Percentiles rank a stretch among this genome's conserved stretches.
Conservation (phyloP, 2,329 filamentous ascomycete species). For the Didymella pomorum region DNA sequence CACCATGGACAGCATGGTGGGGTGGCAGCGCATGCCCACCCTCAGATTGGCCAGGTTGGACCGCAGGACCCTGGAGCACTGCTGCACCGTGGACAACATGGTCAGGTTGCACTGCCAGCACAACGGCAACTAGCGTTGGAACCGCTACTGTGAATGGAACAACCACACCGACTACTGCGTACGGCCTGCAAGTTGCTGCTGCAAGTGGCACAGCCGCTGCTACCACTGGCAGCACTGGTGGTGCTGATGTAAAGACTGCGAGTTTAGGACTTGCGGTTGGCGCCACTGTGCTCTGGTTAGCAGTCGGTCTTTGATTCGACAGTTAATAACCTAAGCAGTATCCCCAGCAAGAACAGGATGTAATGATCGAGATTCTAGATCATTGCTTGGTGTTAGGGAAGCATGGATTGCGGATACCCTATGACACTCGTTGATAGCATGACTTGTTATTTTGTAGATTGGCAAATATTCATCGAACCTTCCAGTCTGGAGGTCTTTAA, state of each 20-base stretch:
- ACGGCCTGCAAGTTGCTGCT: slow-evolving; percentile 45
- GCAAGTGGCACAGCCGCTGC: slow-evolving; percentile 26
- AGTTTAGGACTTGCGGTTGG: slow-evolving; percentile 33
- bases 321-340: too few relatives aligned
- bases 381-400: not conserved
- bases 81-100: slow-evolving; percentile 49
- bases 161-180: slow-evolving; percentile 35
- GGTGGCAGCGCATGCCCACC: slow-evolving; percentile 41
- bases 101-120: slow-evolving; percentile 43
- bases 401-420: not conserved
- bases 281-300: slow-evolving; percentile 34
- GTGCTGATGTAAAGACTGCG: slow-evolving; percentile 27
- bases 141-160: slow-evolving; percentile 41
- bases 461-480: not conserved
- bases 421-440: slow-evolving; percentile 5
- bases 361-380: not conserved
- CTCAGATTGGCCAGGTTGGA: slow-evolving; percentile 51
- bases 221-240: slow-evolving; percentile 21
- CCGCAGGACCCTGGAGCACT: slow-evolving; percentile 46
- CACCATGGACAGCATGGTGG: slow-evolving; percentile 50
- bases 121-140: slow-evolving; percentile 42
- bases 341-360: not conserved
- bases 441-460: not conserved
- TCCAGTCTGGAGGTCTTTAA: not conserved
- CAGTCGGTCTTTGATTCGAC: slow-evolving; percentile 28